Evolutionary conservation across 192 early-diverging fungal genomes (phyloP), one percentile per base, ranked within the genome.

Genomic region (Coemansia sp.): DNA sequence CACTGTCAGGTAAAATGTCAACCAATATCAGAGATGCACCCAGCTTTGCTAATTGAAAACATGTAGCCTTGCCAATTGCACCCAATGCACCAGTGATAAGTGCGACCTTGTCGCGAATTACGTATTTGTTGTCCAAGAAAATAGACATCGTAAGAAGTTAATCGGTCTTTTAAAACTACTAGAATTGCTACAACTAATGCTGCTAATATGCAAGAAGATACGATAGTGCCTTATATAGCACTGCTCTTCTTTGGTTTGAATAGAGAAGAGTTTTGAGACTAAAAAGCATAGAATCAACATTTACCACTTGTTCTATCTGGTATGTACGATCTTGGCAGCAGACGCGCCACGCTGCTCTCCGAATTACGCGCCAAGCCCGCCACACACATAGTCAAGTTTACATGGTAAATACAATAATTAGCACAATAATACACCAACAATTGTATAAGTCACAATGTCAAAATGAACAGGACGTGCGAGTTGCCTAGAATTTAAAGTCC

Each of bases 31-130:
- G 58, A 9, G 61, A 56, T n/a, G 74, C 68, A 0, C 67, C 51
- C 19, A 63, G 29, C 0, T 57, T 31, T 14, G 54, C 70, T n/a
- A 81, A 63, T 27, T 30, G 33, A 31, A 68, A 30, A 29, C 55
- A 60, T n/a, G 71, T 60, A 14, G 10, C 54, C 51, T 61, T 68
- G 32, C 78, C 78, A 6, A 81, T 54, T 3, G 64, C 78, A 17
- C 74, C 71, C 20, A 70, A 59, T 53, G 78, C 78, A 25, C 78
- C 78, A 23, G 78, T 81, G 9, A 81, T 70, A 19, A 81, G 64
- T 10, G 62, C 73, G 8, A 81, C 78, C 30, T 75, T 81, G 30
- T 56, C 72, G 1, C 39, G 20, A 6, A 80, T 63, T 9, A 57
- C 5, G 52, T 64, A 64, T 36, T 21, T 19, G 29, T 46, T 17